Conservation (phyloP, 177 flowering plant species). For the Tripterygium wilfordii region DNA sequence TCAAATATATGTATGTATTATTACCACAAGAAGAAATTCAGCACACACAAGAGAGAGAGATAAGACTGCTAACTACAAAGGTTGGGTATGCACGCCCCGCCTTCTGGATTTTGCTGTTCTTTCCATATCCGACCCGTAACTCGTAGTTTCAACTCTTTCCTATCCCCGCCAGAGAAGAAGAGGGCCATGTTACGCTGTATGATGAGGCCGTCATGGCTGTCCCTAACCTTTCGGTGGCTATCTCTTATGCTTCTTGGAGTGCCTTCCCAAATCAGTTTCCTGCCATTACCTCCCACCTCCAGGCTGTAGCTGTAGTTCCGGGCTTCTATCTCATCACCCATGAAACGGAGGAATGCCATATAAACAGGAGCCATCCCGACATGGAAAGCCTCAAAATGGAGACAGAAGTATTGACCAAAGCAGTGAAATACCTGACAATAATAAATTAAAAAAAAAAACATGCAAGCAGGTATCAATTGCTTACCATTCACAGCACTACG, state of each 20-base stretch:
- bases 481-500: no score
- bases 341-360: no score
- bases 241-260: constrained; percentile 54
- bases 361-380: constrained; percentile 44
- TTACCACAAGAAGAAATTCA: not conserved
- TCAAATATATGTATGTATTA: constrained; percentile 2
- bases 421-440: constrained; percentile 45
- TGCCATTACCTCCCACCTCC: constrained; percentile 45
- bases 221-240: constrained; percentile 49
- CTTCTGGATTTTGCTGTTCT: constrained; percentile 42
- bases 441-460: no score
- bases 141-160: constrained; percentile 42
- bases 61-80: constrained; percentile 28
- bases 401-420: constrained; percentile 50
- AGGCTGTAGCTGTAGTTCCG: constrained; percentile 44
- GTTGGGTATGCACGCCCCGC: constrained; percentile 34
- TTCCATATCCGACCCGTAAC: constrained; percentile 51
- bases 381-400: constrained; percentile 52
- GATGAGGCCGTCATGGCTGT: constrained; percentile 57
- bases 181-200: constrained; percentile 49
- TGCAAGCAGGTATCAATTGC: no score
- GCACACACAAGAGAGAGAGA: not conserved
- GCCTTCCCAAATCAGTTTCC: constrained; percentile 52
- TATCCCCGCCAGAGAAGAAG: constrained; percentile 48
- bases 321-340: constrained; percentile 44